Percentiles rank a stretch among this genome's conserved stretches.
Evolutionary conservation across 495 filamentous ascomycete species (phyloP).

Genomic region (Collariella sp.): DNA sequence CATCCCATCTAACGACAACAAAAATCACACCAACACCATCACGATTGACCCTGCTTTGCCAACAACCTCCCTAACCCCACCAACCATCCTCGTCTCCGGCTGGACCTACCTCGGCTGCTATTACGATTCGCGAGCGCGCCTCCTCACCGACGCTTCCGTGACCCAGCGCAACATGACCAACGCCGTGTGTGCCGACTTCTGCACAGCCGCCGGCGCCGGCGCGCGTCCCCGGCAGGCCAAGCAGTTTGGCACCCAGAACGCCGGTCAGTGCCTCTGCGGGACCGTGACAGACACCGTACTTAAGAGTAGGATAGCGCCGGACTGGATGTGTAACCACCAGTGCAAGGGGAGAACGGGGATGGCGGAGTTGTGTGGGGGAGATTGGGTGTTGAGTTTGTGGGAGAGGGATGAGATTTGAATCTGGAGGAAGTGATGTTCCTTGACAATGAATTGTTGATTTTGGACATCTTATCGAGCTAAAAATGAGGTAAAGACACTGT

Average conservation of each 20-base stretch:
- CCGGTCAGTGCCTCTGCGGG: not conserved
- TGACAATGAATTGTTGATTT: too few relatives aligned
- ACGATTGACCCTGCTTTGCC: not conserved
- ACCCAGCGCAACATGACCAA: not conserved
- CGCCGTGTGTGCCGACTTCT: not conserved
- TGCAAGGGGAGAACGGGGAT: not conserved
- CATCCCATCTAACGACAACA: not conserved
- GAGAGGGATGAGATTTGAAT: not conserved
- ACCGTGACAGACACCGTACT: not conserved
- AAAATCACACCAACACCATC: not conserved
- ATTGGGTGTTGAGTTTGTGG: conserved; percentile 3
- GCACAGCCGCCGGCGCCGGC: not conserved
- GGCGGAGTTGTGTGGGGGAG: not conserved
- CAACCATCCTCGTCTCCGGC: not conserved
- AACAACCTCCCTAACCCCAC: not conserved
- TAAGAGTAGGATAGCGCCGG: not conserved
- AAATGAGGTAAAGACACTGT: too few relatives aligned
- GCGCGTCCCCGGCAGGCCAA: not conserved
- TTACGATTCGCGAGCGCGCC: not conserved
- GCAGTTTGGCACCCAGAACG: conserved; percentile 1
- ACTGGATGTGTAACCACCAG: not conserved
- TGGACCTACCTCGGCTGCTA: conserved; percentile 5
- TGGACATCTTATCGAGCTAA: too few relatives aligned
- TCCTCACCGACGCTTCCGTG: not conserved
- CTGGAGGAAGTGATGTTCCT: too few relatives aligned